These are phyloP conservation scores for Monsonia emarginata DNA, from an alignment of 441 rosid genomes.

Conservation along the genomic window DNA sequence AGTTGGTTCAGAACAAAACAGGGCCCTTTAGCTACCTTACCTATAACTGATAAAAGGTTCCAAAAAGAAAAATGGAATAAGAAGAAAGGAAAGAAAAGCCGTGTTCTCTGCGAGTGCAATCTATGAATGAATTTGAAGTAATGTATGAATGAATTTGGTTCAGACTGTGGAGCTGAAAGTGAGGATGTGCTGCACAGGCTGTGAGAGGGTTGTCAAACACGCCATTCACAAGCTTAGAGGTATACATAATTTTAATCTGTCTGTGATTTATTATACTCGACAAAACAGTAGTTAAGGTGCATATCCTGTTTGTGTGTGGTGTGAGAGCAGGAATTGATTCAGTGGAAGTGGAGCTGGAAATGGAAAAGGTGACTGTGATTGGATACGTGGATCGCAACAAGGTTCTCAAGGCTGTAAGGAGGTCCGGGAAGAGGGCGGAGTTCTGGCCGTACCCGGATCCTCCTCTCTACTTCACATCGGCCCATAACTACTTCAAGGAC, in stretches of 20 bases:
- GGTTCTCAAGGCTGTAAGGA: conserved; percentile 70
- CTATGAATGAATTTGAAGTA: too few species aligned
- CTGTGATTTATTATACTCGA: too few species aligned
- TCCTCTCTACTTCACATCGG: conserved; percentile 77
- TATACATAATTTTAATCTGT: conserved; percentile 17
- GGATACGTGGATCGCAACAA: conserved; percentile 88
- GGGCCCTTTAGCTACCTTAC: conserved; percentile 39
- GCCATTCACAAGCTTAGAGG: conserved; percentile 84
- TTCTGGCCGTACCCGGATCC: conserved; percentile 82
- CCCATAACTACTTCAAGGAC: conserved; percentile 62
- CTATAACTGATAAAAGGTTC: conserved; percentile 13
- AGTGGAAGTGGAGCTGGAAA: conserved; percentile 63
- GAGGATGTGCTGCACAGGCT: conserved; percentile 88
- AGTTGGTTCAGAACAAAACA: too few species aligned
- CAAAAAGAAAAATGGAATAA: conserved; percentile 21
- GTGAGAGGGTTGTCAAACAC: conserved; percentile 79
- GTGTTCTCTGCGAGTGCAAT: background rate
- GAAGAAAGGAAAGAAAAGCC: conserved; percentile 9
- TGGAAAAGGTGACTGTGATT: conserved; percentile 71
- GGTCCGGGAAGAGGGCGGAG: conserved; percentile 83
- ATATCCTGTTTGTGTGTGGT: too few species aligned
- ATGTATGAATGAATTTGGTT: too few species aligned
- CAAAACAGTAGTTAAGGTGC: too few species aligned
- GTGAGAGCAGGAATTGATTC: conserved; percentile 79
- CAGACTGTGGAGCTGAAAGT: conserved; percentile 93